Base-by-base conservation (phyloP, 2,329 filamentous ascomycete species). In the Arthrinium puccinioides region DNA sequence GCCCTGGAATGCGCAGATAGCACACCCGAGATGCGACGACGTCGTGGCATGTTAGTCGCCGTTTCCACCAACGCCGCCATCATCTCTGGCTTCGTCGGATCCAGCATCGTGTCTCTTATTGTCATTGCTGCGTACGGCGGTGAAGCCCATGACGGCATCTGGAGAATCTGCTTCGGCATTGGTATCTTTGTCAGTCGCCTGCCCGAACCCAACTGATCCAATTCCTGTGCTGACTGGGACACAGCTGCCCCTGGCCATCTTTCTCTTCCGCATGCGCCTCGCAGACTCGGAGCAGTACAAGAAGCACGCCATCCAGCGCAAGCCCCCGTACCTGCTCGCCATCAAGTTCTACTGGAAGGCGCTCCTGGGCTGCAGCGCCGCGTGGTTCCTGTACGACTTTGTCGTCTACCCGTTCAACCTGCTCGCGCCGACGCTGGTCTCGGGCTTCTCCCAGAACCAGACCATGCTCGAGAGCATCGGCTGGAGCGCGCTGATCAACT, bases 221-320 rank as follows among this genome's bases (percentile, higher is more conserved):
- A 15, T 25, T 24, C 5, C 8, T 15, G 4, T 25, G 23, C 32
- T 35, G 16, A 27, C 16, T n/a, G 9, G 2, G 13, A 2, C 7
- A 3, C 10, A 35, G 32, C n/a, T 35, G 16, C 74, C 74, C 1
- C 53, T 77, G 8, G 64, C 66, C 3, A 62, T 77, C 28, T 72
- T 76, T 40, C 74, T 74, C 51, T 73, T 77, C 42, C 70, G 74
- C 11, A 52, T 76, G 27, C 70, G 62, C 43, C 69, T 70, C 61
- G 55, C 70, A 32, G 75, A 66, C 54, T 74, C 57, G 32, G 68
- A 57, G 49, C 68, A 70, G 9, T 72, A 70, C 43, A 64, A 64
- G 19, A 67, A 67, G 2, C 67, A 70, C 4, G 72, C 72, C 0
- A 76, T 76, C 53, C 72, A 75, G 47, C 56, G 50, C 15, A 53